Conservation (phyloP, 192 early-diverging fungal genomes). For the Chytriomyces confervae region DNA sequence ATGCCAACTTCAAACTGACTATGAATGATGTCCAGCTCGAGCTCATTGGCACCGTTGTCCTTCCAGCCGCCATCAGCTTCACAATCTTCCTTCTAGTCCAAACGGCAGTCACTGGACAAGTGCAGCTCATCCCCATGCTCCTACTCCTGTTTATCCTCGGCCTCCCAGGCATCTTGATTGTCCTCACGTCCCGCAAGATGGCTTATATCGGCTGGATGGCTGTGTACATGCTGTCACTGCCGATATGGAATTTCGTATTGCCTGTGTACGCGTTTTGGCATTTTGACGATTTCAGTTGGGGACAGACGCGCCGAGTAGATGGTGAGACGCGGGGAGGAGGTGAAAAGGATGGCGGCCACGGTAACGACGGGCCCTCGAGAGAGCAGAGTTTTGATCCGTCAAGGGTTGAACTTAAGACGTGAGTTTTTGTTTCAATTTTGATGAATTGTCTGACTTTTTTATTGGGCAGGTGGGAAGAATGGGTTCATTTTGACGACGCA, state of each 20-base stretch:
- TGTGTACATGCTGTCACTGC: constrained; percentile 78
- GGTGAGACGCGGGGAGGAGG: constrained; percentile 48
- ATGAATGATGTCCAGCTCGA: constrained; percentile 56
- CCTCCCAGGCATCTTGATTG: constrained; percentile 87
- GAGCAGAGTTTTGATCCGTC: constrained; percentile 12
- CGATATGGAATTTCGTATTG: constrained; percentile 94
- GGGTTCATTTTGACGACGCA: no score
- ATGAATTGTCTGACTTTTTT: no score
- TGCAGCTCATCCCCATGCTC: constrained; percentile 65
- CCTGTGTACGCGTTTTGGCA: constrained; percentile 81
- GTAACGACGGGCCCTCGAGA: constrained; percentile 4
- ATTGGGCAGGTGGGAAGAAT: no score
- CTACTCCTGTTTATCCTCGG: constrained; percentile 83
- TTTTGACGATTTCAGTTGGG: constrained; percentile 72
- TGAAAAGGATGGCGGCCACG: constrained; percentile 41
- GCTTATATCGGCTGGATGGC: constrained; percentile 91
- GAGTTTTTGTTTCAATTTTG: background rate
- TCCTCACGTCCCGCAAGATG: constrained; percentile 83
- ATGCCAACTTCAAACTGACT: background rate
- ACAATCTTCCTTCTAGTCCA: constrained; percentile 40
- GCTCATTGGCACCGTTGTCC: constrained; percentile 89
- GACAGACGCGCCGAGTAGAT: constrained; percentile 61
- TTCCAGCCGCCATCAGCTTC: constrained; percentile 78
- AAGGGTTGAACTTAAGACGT: constrained; percentile 1
- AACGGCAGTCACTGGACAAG: constrained; percentile 30